Percentiles rank a stretch among this genome's conserved stretches.
Conservation (phyloP, 2,329 filamentous ascomycete genomes). For the Hypoxylon sp. region DNA sequence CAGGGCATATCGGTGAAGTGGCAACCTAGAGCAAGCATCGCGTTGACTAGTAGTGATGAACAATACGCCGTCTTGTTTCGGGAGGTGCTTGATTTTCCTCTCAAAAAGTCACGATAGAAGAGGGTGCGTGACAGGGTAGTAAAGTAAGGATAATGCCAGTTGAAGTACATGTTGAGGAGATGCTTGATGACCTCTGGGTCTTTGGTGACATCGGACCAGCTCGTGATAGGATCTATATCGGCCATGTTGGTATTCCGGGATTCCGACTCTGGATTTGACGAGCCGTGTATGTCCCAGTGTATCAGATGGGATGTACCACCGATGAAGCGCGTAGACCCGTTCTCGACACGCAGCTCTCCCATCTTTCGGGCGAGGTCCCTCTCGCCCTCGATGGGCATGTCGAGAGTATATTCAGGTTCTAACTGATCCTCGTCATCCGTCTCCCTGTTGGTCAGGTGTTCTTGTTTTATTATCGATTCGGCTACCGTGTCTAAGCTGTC, state of each 20-base stretch:
- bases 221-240: slow-evolving; percentile 75
- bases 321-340: slow-evolving; percentile 89
- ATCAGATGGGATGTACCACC: slow-evolving; percentile 95
- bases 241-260: slow-evolving; percentile 57
- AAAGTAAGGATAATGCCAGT: slow-evolving; percentile 97
- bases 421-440: slow-evolving; percentile 53
- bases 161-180: slow-evolving; percentile 97
- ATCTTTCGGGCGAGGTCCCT: slow-evolving; percentile 89
- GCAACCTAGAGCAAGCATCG: slow-evolving; percentile 90
- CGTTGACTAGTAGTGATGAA: slow-evolving; percentile 88
- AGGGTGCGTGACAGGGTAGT: slow-evolving; percentile 85
- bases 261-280: slow-evolving; percentile 52
- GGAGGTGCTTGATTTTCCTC: slow-evolving; percentile 67
- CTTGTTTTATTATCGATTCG: slow-evolving; percentile 60
- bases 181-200: slow-evolving; percentile 83
- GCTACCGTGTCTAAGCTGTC: slow-evolving; percentile 70
- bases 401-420: slow-evolving; percentile 52
- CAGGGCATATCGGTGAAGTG: slow-evolving; percentile 85
- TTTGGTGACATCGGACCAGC: slow-evolving; percentile 87
- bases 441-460: slow-evolving; percentile 48
- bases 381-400: slow-evolving; percentile 66
- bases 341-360: slow-evolving; percentile 87
- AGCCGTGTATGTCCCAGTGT: slow-evolving; percentile 68
- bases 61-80: slow-evolving; percentile 76
- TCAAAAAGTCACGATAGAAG: slow-evolving; percentile 86